Evolutionary conservation across 352 stramenopile genomes (phyloP).

Genomic region (Phytophthora fragariae): DNA sequence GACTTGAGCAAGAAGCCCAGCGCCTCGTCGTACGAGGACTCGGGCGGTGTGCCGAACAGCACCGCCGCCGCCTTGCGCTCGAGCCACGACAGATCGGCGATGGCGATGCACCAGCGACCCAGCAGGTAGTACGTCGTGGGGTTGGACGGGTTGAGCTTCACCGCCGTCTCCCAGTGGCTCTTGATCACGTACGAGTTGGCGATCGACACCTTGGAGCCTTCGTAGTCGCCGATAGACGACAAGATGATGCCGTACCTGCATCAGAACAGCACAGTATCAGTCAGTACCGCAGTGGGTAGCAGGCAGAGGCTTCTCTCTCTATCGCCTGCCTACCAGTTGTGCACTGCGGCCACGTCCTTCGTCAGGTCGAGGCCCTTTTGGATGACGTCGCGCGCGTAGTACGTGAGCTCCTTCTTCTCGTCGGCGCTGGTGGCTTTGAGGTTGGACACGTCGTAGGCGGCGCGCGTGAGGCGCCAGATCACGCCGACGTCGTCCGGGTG

Average conservation of each 20-base stretch:
- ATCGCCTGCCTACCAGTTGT: slow-evolving; percentile 73
- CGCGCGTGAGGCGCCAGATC: slow-evolving; percentile 71
- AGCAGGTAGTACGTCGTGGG: slow-evolving; percentile 82
- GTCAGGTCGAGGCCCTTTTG: slow-evolving; percentile 60
- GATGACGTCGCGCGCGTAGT: slow-evolving; percentile 71
- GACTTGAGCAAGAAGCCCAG: slow-evolving; percentile 80
- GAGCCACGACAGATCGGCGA: slow-evolving; percentile 87
- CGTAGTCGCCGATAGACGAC: slow-evolving; percentile 85
- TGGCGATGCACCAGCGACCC: slow-evolving; percentile 86
- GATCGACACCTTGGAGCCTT: slow-evolving; percentile 87
- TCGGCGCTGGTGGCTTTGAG: slow-evolving; percentile 59
- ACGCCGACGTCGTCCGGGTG: slow-evolving; percentile 66
- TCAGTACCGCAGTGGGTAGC: not conserved
- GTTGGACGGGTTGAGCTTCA: slow-evolving; percentile 77
- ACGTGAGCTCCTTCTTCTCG: slow-evolving; percentile 81
- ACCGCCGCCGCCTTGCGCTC: slow-evolving; percentile 85
- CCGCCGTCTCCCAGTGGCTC: slow-evolving; percentile 79
- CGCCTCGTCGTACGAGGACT: slow-evolving; percentile 86
- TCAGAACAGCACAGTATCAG: slow-evolving; percentile 1
- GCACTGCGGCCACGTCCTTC: slow-evolving; percentile 67
- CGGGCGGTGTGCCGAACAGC: slow-evolving; percentile 82
- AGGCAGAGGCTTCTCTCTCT: not conserved
- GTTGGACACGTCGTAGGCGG: slow-evolving; percentile 71
- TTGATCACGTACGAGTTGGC: slow-evolving; percentile 88
- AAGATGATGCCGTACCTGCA: slow-evolving; percentile 81